Evolutionary conservation across 1,139 yeast species (phyloP), one percentile per base, ranked within the genome.

Genomic region (Geotrichum bryndzae): DNA sequence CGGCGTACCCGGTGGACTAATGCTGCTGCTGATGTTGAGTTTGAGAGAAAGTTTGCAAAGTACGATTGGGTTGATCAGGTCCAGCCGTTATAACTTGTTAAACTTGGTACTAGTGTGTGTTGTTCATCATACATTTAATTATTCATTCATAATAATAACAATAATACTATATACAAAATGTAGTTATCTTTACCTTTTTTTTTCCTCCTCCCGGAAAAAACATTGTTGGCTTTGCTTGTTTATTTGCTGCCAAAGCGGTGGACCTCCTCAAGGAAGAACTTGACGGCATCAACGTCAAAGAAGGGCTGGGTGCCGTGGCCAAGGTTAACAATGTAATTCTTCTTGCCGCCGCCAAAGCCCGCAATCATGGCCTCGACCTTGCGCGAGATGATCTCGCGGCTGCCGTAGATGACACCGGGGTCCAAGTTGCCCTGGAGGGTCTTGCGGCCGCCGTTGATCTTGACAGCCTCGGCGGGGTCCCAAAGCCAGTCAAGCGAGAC

Each of bases 231-330:
- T 35, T 35, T 18, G 29, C 8, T 31, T 33, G 22, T 23, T 52
- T 56, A 61, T 23, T 53, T 48, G 35, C 59, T 54, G 41, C 97
- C 97, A 60, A 88, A 75, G 71, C 92, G 83, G 74, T 90, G 97
- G 69, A 96, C 88, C 73, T 90, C 97, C 74, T 89, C 79, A 72
- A 94, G 79, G 78, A 94, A 94, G 76, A 84, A 89, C 63, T 83
- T 86, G 63, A 94, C 82, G 74, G 87, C 88, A 67, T 88, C 96
- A 10, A 98, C 96, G 67, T 90, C 88, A 96, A 94, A 90, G 75
- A 89, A 90, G 29, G 98, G 98, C 73, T 91, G 97, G 41, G 98
- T 94, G 35, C 99, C 99, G 71, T 94, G 99, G 56, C 99, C 99
- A 73, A 94, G 88, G 77, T 94, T 94, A 68, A 92, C 87, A 67